Base-by-base conservation (phyloP, 139 green algal genomes). In the Micractinium sp. region DNA sequence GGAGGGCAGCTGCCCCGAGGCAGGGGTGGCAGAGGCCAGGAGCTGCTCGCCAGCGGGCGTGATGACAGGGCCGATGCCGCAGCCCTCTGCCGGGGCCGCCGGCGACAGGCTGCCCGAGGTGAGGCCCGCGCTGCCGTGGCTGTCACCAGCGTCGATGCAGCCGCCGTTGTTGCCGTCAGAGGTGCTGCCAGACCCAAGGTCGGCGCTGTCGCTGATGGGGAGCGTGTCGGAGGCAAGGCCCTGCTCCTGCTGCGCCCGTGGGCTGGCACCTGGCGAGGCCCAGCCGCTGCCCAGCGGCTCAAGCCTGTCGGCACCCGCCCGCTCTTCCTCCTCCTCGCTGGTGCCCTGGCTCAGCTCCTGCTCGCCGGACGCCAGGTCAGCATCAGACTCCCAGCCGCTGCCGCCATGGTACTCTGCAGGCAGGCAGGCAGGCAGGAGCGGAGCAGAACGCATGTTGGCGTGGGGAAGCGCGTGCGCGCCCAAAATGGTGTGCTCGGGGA, bases 301-400 rank as follows among this genome's bases (percentile, higher is more conserved):
- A 56, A 56, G 7, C 47, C 47, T 9, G 2, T 2, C 23, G 3
- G 35, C 82, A 0, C 25, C 53, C 7, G 18, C 80, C 80, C n/a
- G 25, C 29, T 61, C 25, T 39, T 79, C 66, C 22, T 47, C 67
- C 7, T 67, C 67, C 33, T 75, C 47, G 31, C 41, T 47, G 66
- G 41, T 38, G 25, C 27, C 66, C 29, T 47, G 27, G 38, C 83
- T 87, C 29, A 80, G 63, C 39, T 38, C 33, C 83, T 80, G 38
- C 63, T 79, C 66, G 33, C 76, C 66, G 33, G 83, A 87, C 1
- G 66, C 83, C 38, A 87, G 67, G 83, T 87, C 83, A 19, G 83
- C 83, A 33, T 87, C 83, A 66, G 67, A 81, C 83, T 87, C 83
- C 83, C 83, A 87, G 38, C 83, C 83, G 41, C 38, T 81, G 67